Evolutionary conservation across 768 basidiomycete species (phyloP).

Genomic region (Auriscalpium microsporum): DNA sequence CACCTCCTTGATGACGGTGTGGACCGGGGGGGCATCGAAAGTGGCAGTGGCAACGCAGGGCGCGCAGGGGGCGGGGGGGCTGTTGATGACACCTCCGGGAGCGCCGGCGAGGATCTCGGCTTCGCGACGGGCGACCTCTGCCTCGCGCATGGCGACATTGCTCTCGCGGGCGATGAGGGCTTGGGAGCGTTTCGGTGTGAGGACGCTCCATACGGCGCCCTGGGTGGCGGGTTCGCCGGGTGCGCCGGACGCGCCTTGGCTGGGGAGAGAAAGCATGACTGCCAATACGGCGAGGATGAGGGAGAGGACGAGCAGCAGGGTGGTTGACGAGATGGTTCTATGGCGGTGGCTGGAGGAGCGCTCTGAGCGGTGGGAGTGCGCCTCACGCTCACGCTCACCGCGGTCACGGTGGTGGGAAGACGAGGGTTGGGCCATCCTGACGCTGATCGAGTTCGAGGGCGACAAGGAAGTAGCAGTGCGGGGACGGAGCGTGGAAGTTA

Average conservation of each 20-base stretch:
- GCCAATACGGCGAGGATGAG: conserved; percentile 83
- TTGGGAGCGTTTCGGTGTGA: conserved; percentile 78
- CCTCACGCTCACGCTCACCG: conserved; percentile 33
- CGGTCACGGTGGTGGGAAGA: conserved; percentile 68
- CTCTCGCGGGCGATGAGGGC: conserved; percentile 73
- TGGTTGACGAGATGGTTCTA: conserved; percentile 84
- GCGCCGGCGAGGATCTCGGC: conserved; percentile 78
- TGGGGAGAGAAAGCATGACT: conserved; percentile 82
- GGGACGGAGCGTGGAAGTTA: conserved; percentile 59
- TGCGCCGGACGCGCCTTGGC: conserved; percentile 35
- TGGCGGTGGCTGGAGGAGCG: conserved; percentile 61
- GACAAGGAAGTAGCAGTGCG: conserved; percentile 67
- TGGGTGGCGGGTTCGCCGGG: conserved; percentile 26
- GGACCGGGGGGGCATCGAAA: conserved; percentile 43
- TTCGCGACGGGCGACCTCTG: conserved; percentile 83
- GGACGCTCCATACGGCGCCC: conserved; percentile 55
- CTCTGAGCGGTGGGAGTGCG: conserved; percentile 49
- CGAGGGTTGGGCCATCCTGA: conserved; percentile 83
- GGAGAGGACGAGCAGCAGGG: conserved; percentile 77
- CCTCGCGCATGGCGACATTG: conserved; percentile 73
- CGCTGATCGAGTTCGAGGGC: conserved; percentile 55
- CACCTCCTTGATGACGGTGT: conserved; percentile 83
- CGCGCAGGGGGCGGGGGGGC: conserved; percentile 47
- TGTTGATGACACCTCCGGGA: conserved; percentile 67
- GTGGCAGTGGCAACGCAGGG: conserved; percentile 54